Percentiles rank a stretch among this genome's conserved stretches.
Conservation (phyloP, 495 filamentous ascomycete genomes). For the Tuber magnatum region DNA sequence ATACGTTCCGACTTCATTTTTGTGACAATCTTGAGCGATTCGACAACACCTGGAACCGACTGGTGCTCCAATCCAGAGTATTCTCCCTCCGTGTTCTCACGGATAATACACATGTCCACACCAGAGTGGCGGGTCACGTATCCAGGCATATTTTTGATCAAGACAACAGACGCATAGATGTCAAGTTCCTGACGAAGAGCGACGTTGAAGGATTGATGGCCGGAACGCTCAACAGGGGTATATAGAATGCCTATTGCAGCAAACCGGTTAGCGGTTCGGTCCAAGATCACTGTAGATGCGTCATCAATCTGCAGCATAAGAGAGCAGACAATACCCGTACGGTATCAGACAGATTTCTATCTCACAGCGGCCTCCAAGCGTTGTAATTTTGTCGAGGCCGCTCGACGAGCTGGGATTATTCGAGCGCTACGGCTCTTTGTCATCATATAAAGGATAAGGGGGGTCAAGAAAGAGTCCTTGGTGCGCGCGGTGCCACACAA, state of each 20-base stretch:
- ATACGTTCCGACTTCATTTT: conserved; percentile 97
- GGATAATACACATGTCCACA: conserved; percentile 97
- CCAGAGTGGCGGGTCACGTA: conserved; percentile 94
- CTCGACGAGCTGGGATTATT: conserved; percentile 32
- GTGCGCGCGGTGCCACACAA: background rate
- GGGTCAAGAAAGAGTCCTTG: background rate
- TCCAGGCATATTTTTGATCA: conserved; percentile 98
- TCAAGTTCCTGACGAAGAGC: conserved; percentile 97
- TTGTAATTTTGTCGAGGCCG: conserved; percentile 23
- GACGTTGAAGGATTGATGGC: conserved; percentile 99
- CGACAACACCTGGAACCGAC: conserved; percentile 91
- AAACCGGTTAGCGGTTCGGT: conserved; percentile 8
- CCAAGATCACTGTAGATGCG: background rate
- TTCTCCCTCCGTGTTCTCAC: conserved; percentile 99
- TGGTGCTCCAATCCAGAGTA: conserved; percentile 98
- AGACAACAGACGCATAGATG: conserved; percentile 95
- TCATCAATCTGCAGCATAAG: conserved; percentile 6
- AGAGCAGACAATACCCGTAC: conserved; percentile 2
- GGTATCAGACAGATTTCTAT: conserved; percentile 18
- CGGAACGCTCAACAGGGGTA: conserved; percentile 92
- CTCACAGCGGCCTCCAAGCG: conserved; percentile 27
- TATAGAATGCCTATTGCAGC: conserved; percentile 65
- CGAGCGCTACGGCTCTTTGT: conserved; percentile 31
- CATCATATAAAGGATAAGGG: conserved; percentile 20
- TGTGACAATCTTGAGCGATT: conserved; percentile 99